Evolutionary conservation across 495 filamentous ascomycete genomes (phyloP).

Genomic region (Echria macrotheca): DNA sequence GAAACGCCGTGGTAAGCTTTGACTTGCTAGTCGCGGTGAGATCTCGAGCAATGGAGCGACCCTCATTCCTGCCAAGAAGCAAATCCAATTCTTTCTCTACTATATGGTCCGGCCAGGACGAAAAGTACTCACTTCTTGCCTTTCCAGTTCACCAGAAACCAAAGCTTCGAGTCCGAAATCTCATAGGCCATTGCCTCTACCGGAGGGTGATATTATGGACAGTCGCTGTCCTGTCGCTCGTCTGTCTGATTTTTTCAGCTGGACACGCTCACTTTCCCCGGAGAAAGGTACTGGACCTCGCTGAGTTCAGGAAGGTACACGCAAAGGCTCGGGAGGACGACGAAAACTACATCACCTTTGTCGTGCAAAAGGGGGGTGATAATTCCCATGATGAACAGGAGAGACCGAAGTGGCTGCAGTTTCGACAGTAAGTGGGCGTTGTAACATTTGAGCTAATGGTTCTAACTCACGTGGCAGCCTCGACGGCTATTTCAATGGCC

Average conservation of each 20-base stretch:
- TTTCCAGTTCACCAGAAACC: conserved; percentile 8
- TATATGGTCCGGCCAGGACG: conserved; percentile 14
- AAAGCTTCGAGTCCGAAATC: conserved; percentile 23
- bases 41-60: conserved; percentile 26
- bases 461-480: conserved; percentile 36
- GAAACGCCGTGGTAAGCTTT: no score
- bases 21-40: no score
- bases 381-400: conserved; percentile 15
- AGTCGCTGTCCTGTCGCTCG: conserved; percentile 23
- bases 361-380: conserved; percentile 14
- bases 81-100: conserved; percentile 14
- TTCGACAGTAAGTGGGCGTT: conserved; percentile 34
- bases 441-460: background rate
- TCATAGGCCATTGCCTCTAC: conserved; percentile 38
- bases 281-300: conserved; percentile 26
- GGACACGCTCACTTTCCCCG: conserved; percentile 11
- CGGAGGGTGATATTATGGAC: conserved; percentile 40
- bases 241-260: conserved; percentile 25
- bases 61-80: conserved; percentile 14
- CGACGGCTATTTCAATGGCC: conserved; percentile 73
- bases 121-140: conserved; percentile 18
- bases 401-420: conserved; percentile 35
- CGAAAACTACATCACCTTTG: background rate
- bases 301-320: conserved; percentile 12
- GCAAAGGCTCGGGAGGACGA: background rate